phyloP scores from a whole-genome alignment of 2,329 filamentous ascomycete genomes.

The Diaporthe nobilis region DNA sequence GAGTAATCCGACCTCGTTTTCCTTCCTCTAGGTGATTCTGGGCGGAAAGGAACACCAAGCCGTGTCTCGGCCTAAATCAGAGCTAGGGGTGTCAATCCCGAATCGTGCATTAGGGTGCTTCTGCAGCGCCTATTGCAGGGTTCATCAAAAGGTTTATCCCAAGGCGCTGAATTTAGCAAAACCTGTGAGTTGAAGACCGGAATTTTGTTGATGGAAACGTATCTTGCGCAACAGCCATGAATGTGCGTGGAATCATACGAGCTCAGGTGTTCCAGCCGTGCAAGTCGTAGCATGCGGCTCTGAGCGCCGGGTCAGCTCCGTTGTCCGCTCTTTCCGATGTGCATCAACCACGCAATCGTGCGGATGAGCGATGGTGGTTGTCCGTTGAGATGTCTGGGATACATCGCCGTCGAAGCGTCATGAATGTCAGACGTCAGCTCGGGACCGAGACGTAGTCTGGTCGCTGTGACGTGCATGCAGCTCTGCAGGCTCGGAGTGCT shows the following conservation, averaged over 20 bases:
- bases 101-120: slow-evolving; percentile 27
- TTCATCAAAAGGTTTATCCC: too few relatives aligned
- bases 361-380: not conserved
- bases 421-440: not conserved
- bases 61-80: slow-evolving; percentile 3
- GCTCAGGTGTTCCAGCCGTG: not conserved
- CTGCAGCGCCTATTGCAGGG: not conserved
- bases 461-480: slow-evolving; percentile 10
- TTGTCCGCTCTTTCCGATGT: not conserved
- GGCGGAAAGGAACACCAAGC: not conserved
- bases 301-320: slow-evolving; percentile 10
- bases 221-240: not conserved
- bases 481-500: not conserved
- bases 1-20: not conserved
- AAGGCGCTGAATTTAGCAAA: not conserved
- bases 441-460: not conserved
- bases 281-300: not conserved
- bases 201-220: not conserved
- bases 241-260: not conserved
- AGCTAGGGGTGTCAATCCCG: slow-evolving; percentile 10
- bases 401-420: not conserved
- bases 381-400: not conserved
- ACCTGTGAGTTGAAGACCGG: not conserved
- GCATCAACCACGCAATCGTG: not conserved
- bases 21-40: not conserved